Percentiles rank a stretch among this genome's conserved stretches.
These are phyloP conservation scores for Gleditsia sinensis DNA, from an alignment of 306 rosid genomes.

Conservation along the genomic window DNA sequence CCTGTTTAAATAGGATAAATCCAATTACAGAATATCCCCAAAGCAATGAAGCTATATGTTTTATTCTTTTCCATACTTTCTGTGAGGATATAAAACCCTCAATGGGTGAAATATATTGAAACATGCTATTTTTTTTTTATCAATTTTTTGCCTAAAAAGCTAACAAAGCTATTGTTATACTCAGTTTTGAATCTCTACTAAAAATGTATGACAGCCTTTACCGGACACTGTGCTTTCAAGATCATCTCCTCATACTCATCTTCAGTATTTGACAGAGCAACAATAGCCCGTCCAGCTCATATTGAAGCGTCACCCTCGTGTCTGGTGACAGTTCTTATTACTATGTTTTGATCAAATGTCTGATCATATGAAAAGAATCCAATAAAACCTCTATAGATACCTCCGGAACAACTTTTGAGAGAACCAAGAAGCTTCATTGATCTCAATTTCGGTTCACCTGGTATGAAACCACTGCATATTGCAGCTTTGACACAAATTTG, in stretches of 20 bases:
- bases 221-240: slow-evolving; percentile 79
- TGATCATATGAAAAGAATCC: slow-evolving; percentile 92
- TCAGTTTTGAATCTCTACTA: slow-evolving; percentile 36
- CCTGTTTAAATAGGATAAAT: slow-evolving; percentile 17
- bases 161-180: slow-evolving; percentile 1
- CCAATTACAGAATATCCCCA: slow-evolving; percentile 1
- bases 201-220: slow-evolving; percentile 67
- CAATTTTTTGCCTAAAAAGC: neutral
- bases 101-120: neutral
- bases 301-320: slow-evolving; percentile 89
- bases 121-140: neutral
- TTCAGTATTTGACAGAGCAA: slow-evolving; percentile 83
- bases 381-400: slow-evolving; percentile 90
- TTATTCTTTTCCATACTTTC: slow-evolving; percentile 10
- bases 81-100: slow-evolving; percentile 11
- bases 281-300: slow-evolving; percentile 98
- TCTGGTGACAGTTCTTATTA: slow-evolving; percentile 81
- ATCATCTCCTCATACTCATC: slow-evolving; percentile 94
- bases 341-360: slow-evolving; percentile 94
- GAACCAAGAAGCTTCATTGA: slow-evolving; percentile 92
- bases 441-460: slow-evolving; percentile 96
- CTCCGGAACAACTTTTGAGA: slow-evolving; percentile 78
- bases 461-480: slow-evolving; percentile 97
- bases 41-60: slow-evolving; percentile 16
- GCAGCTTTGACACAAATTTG: slow-evolving; percentile 91